Evolutionary conservation across 768 basidiomycete genomes (phyloP).

Genomic region (Phaffia tasmanica): DNA sequence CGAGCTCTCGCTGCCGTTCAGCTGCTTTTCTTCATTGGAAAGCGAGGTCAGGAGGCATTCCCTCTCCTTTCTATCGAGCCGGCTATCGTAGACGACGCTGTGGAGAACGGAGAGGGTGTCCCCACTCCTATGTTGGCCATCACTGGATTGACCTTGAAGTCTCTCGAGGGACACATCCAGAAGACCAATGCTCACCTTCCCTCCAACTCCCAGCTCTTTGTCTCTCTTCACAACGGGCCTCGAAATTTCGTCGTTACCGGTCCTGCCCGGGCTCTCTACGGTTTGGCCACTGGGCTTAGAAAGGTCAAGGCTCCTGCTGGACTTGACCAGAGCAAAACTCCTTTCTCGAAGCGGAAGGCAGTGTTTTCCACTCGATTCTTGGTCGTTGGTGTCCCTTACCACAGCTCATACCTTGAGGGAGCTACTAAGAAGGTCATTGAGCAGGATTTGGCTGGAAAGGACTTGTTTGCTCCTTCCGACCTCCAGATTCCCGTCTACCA

Average conservation of each 20-base stretch:
- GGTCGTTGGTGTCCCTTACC: conserved; percentile 91
- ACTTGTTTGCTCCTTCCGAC: conserved; percentile 42
- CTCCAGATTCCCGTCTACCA: conserved; percentile 77
- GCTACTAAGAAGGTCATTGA: conserved; percentile 63
- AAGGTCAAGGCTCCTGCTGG: conserved; percentile 79
- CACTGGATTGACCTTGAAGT: conserved; percentile 59
- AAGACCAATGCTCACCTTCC: conserved; percentile 82
- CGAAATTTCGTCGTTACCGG: conserved; percentile 87
- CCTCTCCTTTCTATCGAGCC: conserved; percentile 84
- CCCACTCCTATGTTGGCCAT: conserved; percentile 91
- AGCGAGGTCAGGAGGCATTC: conserved; percentile 88
- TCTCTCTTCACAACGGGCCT: conserved; percentile 89
- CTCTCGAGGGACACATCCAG: conserved; percentile 66
- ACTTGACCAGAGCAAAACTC: conserved; percentile 75
- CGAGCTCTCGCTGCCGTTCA: conserved; percentile 75
- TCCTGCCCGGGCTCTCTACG: conserved; percentile 79
- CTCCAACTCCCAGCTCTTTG: conserved; percentile 59
- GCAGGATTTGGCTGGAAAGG: conserved; percentile 65
- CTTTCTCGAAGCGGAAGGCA: conserved; percentile 82
- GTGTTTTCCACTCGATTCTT: conserved; percentile 88
- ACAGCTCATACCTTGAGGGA: conserved; percentile 69
- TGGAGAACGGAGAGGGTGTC: conserved; percentile 84
- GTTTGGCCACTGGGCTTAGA: conserved; percentile 78
- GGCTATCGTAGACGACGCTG: conserved; percentile 67
- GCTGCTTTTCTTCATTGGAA: conserved; percentile 87